Percentiles rank a stretch among this genome's conserved stretches.
Evolutionary conservation across 345 rosid genomes (phyloP).

Genomic region (Pugionium cornutum): DNA sequence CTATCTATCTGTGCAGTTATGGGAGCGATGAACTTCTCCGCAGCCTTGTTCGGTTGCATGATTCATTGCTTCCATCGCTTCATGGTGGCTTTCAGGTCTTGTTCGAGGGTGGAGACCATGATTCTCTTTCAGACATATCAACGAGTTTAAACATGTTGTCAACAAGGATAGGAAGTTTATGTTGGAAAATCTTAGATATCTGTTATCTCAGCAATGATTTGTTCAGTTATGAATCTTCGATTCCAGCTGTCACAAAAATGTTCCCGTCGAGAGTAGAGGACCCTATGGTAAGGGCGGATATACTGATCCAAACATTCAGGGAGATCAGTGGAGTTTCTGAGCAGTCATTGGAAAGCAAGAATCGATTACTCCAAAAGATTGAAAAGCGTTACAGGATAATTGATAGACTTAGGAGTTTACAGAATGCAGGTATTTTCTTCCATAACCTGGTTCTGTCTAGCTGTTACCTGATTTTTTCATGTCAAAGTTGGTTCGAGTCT

Average conservation of each 20-base stretch:
- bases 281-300: constrained; percentile 83
- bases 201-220: constrained; percentile 69
- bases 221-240: constrained; percentile 44
- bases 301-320: constrained; percentile 73
- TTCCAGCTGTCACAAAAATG: constrained; percentile 65
- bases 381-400: constrained; percentile 62
- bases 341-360: constrained; percentile 52
- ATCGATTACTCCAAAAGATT: constrained; percentile 56
- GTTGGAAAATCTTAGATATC: constrained; percentile 74
- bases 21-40: constrained; percentile 78
- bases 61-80: constrained; percentile 79
- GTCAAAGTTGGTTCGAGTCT: constrained; percentile 4
- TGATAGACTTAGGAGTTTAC: constrained; percentile 63
- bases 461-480: constrained; percentile 16
- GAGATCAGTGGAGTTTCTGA: constrained; percentile 68
- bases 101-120: constrained; percentile 50
- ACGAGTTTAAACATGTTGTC: constrained; percentile 75
- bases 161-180: constrained; percentile 59
- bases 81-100: constrained; percentile 58
- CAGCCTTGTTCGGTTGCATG: constrained; percentile 71
- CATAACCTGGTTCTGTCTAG: constrained; percentile 11
- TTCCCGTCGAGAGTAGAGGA: constrained; percentile 89
- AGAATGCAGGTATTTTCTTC: constrained; percentile 54
- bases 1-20: constrained; percentile 50
- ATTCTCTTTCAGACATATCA: constrained; percentile 47